Evolutionary conservation across 1,284 basidiomycete species (phyloP).

Genomic region (Abortiporus biennis): DNA sequence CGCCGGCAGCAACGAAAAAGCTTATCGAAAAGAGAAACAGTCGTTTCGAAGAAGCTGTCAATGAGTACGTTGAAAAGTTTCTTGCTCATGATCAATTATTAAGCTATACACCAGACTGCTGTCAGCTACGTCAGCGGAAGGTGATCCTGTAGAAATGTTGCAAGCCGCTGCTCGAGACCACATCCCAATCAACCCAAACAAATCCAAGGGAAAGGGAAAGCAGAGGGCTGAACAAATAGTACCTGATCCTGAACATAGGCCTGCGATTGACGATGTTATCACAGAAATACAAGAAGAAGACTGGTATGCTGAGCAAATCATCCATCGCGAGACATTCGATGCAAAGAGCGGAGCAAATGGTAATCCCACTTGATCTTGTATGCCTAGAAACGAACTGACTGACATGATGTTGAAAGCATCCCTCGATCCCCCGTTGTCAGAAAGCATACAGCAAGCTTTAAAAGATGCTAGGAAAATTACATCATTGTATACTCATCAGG

Average conservation of each 20-base stretch:
- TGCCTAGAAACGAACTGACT: background rate
- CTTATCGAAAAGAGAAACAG: constrained; percentile 71
- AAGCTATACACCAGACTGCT: constrained; percentile 50
- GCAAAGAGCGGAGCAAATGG: constrained; percentile 49
- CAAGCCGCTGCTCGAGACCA: constrained; percentile 63
- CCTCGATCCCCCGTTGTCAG: constrained; percentile 53
- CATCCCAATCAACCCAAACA: constrained; percentile 58
- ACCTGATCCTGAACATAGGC: constrained; percentile 46
- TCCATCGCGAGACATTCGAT: constrained; percentile 46
- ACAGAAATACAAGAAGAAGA: constrained; percentile 47
- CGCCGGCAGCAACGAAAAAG: constrained; percentile 57
- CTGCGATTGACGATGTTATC: constrained; percentile 53
- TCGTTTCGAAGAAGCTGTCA: constrained; percentile 61
- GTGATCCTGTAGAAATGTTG: constrained; percentile 60
- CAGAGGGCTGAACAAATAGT: constrained; percentile 19
- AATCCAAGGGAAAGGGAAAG: constrained; percentile 8
- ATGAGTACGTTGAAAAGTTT: constrained; percentile 47
- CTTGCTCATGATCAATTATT: constrained; percentile 1
- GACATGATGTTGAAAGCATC: constrained; percentile 28
- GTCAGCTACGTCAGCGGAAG: constrained; percentile 41
- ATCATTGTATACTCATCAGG: constrained; percentile 76
- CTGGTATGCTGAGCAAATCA: constrained; percentile 70
- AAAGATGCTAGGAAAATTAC: constrained; percentile 58
- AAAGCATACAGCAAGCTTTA: constrained; percentile 54
- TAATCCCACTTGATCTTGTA: constrained; percentile 19